Evolutionary conservation across 2,329 filamentous ascomycete species (phyloP).

Genomic region (Cladosporium sp.): DNA sequence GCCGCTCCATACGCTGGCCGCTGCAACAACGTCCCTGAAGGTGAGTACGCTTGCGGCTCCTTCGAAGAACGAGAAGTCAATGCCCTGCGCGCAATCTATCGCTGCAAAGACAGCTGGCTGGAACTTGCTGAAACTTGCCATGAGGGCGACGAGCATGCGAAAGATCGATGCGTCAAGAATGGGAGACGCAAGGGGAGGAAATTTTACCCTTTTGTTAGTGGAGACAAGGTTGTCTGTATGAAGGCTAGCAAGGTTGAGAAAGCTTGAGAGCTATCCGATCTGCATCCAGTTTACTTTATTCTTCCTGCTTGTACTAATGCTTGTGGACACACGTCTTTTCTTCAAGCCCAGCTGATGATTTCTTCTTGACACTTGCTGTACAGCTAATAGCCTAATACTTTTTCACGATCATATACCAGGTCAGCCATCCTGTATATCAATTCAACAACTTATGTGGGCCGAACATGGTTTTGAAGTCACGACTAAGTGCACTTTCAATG

Average conservation of each 20-base stretch:
- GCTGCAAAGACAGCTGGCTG: not conserved
- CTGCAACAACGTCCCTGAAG: not conserved
- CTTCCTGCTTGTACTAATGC: not conserved
- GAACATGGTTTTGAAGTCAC: too few species aligned
- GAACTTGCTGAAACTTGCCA: not conserved
- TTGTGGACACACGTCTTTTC: not conserved
- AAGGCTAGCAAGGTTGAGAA: not conserved
- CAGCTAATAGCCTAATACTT: too few species aligned
- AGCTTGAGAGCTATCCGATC: not conserved
- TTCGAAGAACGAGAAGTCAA: not conserved
- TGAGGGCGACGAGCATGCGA: not conserved
- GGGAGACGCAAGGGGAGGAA: not conserved
- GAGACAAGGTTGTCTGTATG: not conserved
- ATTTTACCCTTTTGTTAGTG: not conserved
- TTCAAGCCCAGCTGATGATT: not conserved
- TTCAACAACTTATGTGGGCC: too few species aligned
- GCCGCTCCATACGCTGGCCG: not conserved
- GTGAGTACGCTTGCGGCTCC: slow-evolving; percentile 2
- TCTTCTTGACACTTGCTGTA: too few species aligned
- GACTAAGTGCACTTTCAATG: too few species aligned
- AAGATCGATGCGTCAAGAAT: slow-evolving; percentile 6
- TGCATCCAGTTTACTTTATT: not conserved
- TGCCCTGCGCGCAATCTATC: slow-evolving; percentile 2
- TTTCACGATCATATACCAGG: too few species aligned
- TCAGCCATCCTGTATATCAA: too few species aligned